Base-by-base conservation (phyloP, 768 basidiomycete species). In the Macrolepiota albuminosa region DNA sequence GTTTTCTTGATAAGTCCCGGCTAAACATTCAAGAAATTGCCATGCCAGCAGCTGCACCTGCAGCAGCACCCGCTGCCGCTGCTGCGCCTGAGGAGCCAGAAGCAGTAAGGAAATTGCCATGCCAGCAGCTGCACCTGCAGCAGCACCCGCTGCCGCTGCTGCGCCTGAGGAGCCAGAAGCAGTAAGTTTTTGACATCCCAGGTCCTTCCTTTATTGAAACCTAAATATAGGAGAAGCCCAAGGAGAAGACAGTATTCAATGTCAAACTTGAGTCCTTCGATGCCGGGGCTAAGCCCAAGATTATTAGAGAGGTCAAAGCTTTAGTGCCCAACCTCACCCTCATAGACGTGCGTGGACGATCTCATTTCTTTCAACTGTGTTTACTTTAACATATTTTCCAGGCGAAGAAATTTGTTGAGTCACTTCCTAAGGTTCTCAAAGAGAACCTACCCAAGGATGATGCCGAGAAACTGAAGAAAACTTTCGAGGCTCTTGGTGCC, bases 351-450 rank as follows among this genome's bases (percentile, higher is more conserved):
- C 69, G 93, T 82, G 33, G 52, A 18, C 6, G 21, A 36, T 55
- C 21, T 37, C 52, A 34, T 40, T 48, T 58, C 39, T 49, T 48
- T 21, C 43, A 54, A 39, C 31, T 60, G 29, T 42, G 59, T 51
- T 48, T 43, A 47, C 40, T 60, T 45, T 45, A 26, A 54, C 49
- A 45, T 55, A 60, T 60, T 62, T 39, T 63, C 29, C 69, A 99
- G 97, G 97, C 97, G 29, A 99, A 99, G 84, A 99, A 97, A 76
- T 96, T 98, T 68, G 97, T 98, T 48, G 97, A 99, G 75, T 93
- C 93, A 18, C 74, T 92, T 65, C 97, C 97, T 26, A 89, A 98
- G 76, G 76, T 88, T 5, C 78, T 99, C 68, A 99, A 98, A 77
- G 97, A 98, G 77, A 92, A 92, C 72, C 70, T 97, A 60, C 81